These are phyloP conservation scores for Rhytidhysteron rufulum DNA, from an alignment of 2,329 filamentous ascomycete genomes.

Conservation along the genomic window DNA sequence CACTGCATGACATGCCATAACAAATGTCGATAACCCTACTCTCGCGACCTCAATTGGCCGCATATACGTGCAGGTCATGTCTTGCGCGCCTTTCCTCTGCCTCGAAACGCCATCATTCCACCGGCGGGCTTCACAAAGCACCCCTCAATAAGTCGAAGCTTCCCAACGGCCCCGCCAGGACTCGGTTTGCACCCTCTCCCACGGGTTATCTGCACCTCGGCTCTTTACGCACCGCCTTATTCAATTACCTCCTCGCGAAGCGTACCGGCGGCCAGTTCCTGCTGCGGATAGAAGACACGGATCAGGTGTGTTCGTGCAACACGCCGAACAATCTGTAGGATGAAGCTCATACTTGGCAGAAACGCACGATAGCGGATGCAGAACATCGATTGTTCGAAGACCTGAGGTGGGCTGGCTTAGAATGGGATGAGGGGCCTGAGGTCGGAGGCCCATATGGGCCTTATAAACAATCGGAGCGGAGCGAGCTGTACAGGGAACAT, in stretches of 20 bases:
- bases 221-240: constrained; percentile 87
- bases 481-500: constrained; percentile 67
- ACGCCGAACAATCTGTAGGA: not conserved
- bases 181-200: constrained; percentile 91
- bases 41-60: constrained; percentile 16
- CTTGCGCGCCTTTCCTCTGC: constrained; percentile 15
- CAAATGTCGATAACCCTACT: constrained; percentile 21
- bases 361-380: constrained; percentile 74
- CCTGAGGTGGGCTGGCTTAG: constrained; percentile 79
- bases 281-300: constrained; percentile 90
- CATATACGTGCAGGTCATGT: constrained; percentile 29
- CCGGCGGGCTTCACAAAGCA: constrained; percentile 4
- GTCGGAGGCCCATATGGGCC: constrained; percentile 78
- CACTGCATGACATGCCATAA: too few relatives aligned
- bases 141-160: constrained; percentile 14
- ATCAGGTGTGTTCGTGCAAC: constrained; percentile 57
- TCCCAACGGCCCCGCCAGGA: constrained; percentile 46
- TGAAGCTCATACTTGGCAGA: constrained; percentile 51
- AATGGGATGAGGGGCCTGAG: constrained; percentile 91
- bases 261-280: constrained; percentile 87
- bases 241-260: constrained; percentile 88
- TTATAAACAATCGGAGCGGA: constrained; percentile 83
- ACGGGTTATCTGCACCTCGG: constrained; percentile 92
- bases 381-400: constrained; percentile 75
- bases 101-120: constrained; percentile 4